These are phyloP conservation scores for Chrysoporthe deuterocubensis DNA, from an alignment of 2,329 filamentous ascomycete species.

Conservation along the genomic window DNA sequence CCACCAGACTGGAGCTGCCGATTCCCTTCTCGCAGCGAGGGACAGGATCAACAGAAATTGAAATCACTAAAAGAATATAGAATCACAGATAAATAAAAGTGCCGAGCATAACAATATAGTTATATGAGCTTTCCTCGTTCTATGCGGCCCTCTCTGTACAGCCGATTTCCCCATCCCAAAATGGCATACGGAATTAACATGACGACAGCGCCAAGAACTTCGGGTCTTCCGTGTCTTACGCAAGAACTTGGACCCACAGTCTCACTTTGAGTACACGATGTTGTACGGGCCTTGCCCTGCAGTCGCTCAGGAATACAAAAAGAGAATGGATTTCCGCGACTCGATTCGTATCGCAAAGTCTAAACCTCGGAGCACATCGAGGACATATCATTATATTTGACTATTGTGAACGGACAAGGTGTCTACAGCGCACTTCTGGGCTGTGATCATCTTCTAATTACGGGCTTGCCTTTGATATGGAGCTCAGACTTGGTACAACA, in stretches of 20 bases:
- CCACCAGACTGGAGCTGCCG: not conserved
- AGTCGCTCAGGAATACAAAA: too few relatives aligned
- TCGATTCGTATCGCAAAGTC: too few relatives aligned
- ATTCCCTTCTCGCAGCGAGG: not conserved
- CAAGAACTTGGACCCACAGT: not conserved
- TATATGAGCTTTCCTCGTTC: not conserved
- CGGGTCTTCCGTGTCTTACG: not conserved
- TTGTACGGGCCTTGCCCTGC: too few relatives aligned
- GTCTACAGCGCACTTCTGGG: too few relatives aligned
- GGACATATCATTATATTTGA: too few relatives aligned
- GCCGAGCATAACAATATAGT: not conserved
- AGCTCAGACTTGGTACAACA: too few relatives aligned
- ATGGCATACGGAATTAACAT: not conserved
- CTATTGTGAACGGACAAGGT: too few relatives aligned
- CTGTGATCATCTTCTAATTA: too few relatives aligned
- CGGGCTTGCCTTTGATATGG: too few relatives aligned
- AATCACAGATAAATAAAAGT: not conserved
- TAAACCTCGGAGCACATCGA: too few relatives aligned
- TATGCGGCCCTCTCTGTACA: not conserved
- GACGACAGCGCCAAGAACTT: slow-evolving; percentile 1
- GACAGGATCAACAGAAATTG: not conserved
- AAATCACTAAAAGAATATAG: too few relatives aligned
- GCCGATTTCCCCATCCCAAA: not conserved
- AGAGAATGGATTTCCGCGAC: too few relatives aligned
- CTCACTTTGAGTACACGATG: not conserved